Evolutionary conservation across 2,329 filamentous ascomycete genomes (phyloP), one percentile per base, ranked within the genome.

Genomic region (Teratosphaeria zuluensis): DNA sequence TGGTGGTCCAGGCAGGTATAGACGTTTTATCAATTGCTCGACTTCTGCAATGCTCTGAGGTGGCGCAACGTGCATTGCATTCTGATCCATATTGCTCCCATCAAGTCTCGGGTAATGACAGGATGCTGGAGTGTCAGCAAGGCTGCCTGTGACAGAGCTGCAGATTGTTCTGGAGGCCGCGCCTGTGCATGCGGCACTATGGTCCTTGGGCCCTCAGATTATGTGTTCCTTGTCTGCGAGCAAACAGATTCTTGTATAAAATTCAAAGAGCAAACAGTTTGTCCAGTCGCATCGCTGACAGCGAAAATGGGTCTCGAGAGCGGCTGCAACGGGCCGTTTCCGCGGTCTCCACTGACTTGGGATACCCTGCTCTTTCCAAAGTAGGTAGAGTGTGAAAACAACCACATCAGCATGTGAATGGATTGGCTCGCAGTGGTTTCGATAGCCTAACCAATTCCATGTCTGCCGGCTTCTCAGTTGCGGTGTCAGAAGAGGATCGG

Each of bases 1-100:
- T 32, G 75, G 72, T 9, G 74, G 67, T 14, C 65, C 63, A 33
- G 80, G 77, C 53, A 76, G 72, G 61, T 82, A 83, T 11, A 84
- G 68, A 21, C 77, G 74, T 59, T 77, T 75, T 63, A 84, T 76
- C 30, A 83, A 74, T 61, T 54, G 48, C 51, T 62, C 60, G 12
- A 60, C 60, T 30, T 63, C 61, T 19, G 30, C 59, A 12, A 63
- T 51, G 24, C 32, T 61, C 52, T 61, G 59, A 24, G 61, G 61
- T 28, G 54, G 21, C 30, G 46, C 51, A 11, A 61, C 56, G 7
- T 38, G 28, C 14, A 35, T 32, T 32, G 33, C 35, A 21, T 53
- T 54, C 30, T 31, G 38, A 28, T 59, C 42, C 60, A 61, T 61
- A 2, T n/a, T 59, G 51, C 21, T 19, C 16, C 8, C 42, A 48